Base-by-base conservation (phyloP, 2,329 filamentous ascomycete species). In the Colletotrichum costaricense region DNA sequence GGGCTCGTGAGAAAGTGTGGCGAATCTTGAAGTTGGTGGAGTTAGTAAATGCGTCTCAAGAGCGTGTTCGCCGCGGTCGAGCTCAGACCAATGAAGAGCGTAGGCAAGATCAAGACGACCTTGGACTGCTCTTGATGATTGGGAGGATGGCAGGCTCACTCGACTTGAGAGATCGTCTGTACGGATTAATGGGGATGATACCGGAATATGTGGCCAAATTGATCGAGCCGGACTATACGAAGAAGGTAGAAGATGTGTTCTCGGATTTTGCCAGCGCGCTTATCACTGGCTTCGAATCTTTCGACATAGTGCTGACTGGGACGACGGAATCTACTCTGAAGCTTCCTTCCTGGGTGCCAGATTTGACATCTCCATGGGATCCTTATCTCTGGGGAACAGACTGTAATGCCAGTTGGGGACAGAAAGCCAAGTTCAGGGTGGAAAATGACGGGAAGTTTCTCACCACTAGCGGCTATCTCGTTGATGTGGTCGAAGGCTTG, bases 381-480 rank as follows among this genome's bases (percentile, higher is more conserved):
- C 63, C 68, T 24, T 71, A 71, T 26, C 63, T 67, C 26, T 71
- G 68, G 68, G 68, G 68, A 3, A 55, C 68, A 30, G 55, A 67
- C 24, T 71, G 68, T 26, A 63, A 71, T 14, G 63, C 68, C 8
- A 71, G 68, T 28, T 71, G 68, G 68, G 42, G 68, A 5, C 68
- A 71, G 24, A 35, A 71, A 19, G 63, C 68, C 14, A 30, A 55
- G 2, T 71, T 60, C 46, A 33, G 14, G 8, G 5, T 67, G 14
- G 68, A 67, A 2, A 19, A 46, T n/a, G 55, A 19, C 2, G 55
- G 19, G 1, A 22, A 28, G 19, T 2, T 60, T 5, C n/a, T 71
- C 4, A 16, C 56, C 1, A 11, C 63, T 14, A 68, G 33, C 26
- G 69, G 69, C 9, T 68, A 67, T 14, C 49, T 67, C 14, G 55